Conservation (phyloP, 176 grass and related monocot genomes). For the Secale cereale region DNA sequence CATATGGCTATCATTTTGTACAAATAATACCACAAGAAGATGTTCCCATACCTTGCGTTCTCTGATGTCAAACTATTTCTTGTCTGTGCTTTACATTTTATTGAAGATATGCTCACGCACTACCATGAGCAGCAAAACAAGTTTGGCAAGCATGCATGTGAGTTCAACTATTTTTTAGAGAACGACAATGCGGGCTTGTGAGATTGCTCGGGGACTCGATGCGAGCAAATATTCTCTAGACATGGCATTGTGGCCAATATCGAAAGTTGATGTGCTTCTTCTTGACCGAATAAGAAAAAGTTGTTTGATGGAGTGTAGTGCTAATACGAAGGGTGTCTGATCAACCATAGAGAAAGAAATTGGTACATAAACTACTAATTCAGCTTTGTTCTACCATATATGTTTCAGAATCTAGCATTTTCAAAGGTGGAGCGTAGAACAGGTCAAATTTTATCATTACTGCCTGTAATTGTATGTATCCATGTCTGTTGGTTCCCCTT, state of each 20-base stretch:
- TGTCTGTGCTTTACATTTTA: conserved; percentile 17
- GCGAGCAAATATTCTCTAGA: conserved; percentile 7
- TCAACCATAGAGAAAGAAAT: conserved; percentile 59
- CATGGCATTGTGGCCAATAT: conserved; percentile 44
- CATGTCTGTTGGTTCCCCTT: too few relatives aligned
- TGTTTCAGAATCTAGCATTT: conserved; percentile 34
- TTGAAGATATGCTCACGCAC: conserved; percentile 26
- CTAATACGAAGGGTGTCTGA: conserved; percentile 42
- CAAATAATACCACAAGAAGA: conserved; percentile 66
- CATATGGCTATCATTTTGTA: too few relatives aligned
- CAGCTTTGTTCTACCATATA: conserved; percentile 2
- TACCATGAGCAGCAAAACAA: conserved; percentile 11
- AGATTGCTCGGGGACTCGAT: too few relatives aligned
- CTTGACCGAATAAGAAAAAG: conserved; percentile 32
- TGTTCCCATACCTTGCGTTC: conserved; percentile 41
- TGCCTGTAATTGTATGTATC: too few relatives aligned
- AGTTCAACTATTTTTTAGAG: conserved; percentile 40
- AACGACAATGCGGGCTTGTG: conserved; percentile 37
- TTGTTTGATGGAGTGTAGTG: conserved; percentile 54
- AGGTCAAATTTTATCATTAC: too few relatives aligned
- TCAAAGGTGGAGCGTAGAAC: too few relatives aligned
- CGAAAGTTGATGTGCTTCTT: conserved; percentile 59
- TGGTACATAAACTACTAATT: not conserved
- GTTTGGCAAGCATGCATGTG: not conserved
- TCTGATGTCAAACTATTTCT: conserved; percentile 28